Percentiles rank a stretch among this genome's conserved stretches.
These are phyloP conservation scores for Strigomonas galati DNA, from an alignment of 208 protist species.

Conservation along the genomic window DNA sequence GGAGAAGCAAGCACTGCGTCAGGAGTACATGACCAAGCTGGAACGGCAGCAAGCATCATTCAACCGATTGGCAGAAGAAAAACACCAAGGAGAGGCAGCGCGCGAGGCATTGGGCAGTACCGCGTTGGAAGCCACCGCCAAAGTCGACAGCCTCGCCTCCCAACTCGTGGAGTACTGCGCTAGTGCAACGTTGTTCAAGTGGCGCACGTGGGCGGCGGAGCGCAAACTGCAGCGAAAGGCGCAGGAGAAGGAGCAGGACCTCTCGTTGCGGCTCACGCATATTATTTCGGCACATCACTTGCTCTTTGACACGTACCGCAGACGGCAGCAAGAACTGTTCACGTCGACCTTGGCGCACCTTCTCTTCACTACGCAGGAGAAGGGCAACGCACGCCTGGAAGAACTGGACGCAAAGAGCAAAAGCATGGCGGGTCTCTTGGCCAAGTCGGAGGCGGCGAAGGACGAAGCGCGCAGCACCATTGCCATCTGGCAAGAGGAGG, in stretches of 20 bases:
- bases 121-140: not conserved
- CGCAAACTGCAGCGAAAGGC: conserved; percentile 10
- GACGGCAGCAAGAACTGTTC: conserved; percentile 2
- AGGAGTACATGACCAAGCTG: conserved; percentile 14
- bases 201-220: conserved; percentile 25
- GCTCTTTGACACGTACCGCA: not conserved
- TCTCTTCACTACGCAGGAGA: not conserved
- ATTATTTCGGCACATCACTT: not conserved
- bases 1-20: conserved; percentile 15
- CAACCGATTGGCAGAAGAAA: not conserved
- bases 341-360: not conserved
- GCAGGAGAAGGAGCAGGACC: conserved; percentile 2
- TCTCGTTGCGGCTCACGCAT: not conserved
- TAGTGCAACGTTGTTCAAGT: conserved; percentile 25
- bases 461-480: not conserved
- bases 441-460: not conserved
- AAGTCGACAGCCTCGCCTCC: conserved; percentile 15
- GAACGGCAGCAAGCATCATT: conserved; percentile 9
- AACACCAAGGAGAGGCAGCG: conserved; percentile 6
- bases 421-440: not conserved
- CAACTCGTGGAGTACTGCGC: conserved; percentile 55
- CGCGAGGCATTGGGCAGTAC: not conserved
- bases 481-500: not conserved
- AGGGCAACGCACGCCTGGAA: not conserved
- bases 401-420: not conserved